Conservation (phyloP, 306 rosid genomes). For the Pyrus betulifolia region DNA sequence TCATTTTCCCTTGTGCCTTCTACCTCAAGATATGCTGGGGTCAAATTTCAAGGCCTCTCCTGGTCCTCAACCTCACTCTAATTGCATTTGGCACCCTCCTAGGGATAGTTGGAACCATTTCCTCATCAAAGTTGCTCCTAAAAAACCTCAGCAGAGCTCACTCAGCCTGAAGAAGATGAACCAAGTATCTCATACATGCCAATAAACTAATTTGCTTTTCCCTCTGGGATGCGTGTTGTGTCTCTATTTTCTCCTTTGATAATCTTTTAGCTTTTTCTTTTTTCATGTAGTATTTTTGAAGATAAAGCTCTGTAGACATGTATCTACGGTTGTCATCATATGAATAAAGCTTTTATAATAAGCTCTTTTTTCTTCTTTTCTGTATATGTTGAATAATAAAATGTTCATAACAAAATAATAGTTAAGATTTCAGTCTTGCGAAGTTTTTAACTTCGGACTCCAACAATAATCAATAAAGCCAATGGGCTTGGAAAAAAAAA, state of each 20-base stretch:
- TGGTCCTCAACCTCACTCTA: slow-evolving; percentile 32
- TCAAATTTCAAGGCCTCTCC: slow-evolving; percentile 30
- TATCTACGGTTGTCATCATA: neutral
- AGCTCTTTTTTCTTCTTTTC: too few relatives aligned
- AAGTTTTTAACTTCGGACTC: too few relatives aligned
- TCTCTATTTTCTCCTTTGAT: neutral
- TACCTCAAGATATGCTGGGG: slow-evolving; percentile 57
- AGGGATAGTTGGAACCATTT: slow-evolving; percentile 49
- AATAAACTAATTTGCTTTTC: neutral
- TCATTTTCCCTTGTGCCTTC: slow-evolving; percentile 55
- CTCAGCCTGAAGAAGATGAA: neutral
- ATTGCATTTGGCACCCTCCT: slow-evolving; percentile 41
- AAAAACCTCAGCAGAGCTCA: slow-evolving; percentile 19
- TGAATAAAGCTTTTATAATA: neutral
- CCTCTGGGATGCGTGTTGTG: neutral
- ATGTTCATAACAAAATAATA: too few relatives aligned
- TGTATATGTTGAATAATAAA: too few relatives aligned
- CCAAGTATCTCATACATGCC: neutral
- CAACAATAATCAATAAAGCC: too few relatives aligned
- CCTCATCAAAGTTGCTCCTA: slow-evolving; percentile 41
- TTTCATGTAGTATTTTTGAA: neutral
- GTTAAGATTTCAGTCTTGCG: too few relatives aligned
- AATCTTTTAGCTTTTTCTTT: neutral
- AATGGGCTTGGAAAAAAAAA: too few relatives aligned
- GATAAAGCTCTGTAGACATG: neutral